Conservation (phyloP, 208 protist species). For the Acanthamoeba sp. region DNA sequence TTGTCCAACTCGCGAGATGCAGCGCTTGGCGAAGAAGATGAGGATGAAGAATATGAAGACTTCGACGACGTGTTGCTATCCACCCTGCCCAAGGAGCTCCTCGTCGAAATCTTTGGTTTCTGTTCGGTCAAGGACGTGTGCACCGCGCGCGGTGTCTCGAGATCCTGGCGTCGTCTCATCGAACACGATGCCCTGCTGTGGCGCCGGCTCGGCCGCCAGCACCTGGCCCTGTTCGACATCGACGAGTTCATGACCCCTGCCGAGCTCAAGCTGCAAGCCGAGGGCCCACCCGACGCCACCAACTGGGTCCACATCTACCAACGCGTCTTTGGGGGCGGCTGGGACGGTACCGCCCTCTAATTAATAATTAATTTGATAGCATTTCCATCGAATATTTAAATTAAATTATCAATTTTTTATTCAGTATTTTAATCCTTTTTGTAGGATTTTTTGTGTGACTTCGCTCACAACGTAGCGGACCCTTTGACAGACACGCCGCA, state of each 20-base stretch:
- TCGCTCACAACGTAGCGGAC: too few species aligned
- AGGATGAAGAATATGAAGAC: too few species aligned
- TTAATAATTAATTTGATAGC: too few species aligned
- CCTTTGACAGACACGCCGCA: not conserved
- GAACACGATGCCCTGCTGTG: slow-evolving; percentile 14
- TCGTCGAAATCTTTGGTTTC: slow-evolving; percentile 11
- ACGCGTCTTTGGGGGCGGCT: not conserved
- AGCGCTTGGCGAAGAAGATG: not conserved
- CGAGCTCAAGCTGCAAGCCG: not conserved
- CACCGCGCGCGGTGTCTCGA: not conserved
- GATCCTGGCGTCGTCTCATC: not conserved
- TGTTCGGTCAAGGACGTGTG: slow-evolving; percentile 42
- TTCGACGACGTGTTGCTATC: not conserved
- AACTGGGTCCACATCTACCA: slow-evolving; percentile 19
- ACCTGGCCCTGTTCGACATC: not conserved
- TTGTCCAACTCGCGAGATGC: not conserved
- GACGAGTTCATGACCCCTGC: slow-evolving; percentile 2
- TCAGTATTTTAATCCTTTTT: too few species aligned
- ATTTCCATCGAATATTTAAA: not conserved
- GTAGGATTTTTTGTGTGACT: too few species aligned
- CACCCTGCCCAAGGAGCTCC: slow-evolving; percentile 2
- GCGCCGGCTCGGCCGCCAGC: not conserved
- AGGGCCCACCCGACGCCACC: not conserved
- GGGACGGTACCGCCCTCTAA: not conserved
- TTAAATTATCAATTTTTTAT: not conserved